A percentile compares a stretch with the other conserved stretches of the same genome.
phyloP scores from a whole-genome alignment of 768 basidiomycete species.

The Russula griseocarnosa region DNA sequence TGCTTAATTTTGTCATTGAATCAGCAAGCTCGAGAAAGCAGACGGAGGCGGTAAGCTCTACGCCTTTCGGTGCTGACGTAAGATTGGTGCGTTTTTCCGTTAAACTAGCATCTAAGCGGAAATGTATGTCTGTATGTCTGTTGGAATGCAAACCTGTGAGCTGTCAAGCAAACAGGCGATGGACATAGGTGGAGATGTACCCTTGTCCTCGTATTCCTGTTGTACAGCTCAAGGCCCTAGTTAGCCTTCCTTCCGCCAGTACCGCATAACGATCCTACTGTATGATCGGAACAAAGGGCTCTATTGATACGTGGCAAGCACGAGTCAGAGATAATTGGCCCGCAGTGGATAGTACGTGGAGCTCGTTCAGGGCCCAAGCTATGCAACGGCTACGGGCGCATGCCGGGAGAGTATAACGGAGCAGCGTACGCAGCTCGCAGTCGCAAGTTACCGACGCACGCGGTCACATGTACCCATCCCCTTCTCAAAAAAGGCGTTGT shows the following conservation, averaged over 20 bases:
- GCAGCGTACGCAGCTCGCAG: not conserved
- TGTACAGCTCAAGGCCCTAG: not conserved
- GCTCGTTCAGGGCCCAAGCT: not conserved
- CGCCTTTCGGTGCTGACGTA: not conserved
- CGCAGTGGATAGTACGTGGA: not conserved
- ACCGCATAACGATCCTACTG: not conserved
- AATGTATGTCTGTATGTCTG: not conserved
- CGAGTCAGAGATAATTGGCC: not conserved
- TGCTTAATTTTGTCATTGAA: conserved; percentile 1
- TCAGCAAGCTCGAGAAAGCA: not conserved
- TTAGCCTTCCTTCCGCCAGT: not conserved
- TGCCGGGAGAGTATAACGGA: not conserved
- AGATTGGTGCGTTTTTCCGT: too few relatives aligned
- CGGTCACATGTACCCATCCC: not conserved
- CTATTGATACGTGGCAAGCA: not conserved
- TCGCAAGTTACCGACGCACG: not conserved
- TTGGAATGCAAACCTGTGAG: not conserved
- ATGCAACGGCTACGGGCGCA: not conserved
- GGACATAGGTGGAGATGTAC: not conserved
- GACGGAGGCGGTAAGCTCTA: not conserved
- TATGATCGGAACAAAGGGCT: not conserved
- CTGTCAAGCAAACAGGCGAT: not conserved
- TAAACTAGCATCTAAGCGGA: too few relatives aligned
- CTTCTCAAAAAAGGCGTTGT: too few relatives aligned
- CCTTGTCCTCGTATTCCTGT: not conserved